Base-by-base conservation (phyloP, 495 filamentous ascomycete species). In the Eremomyces bilateralis region DNA sequence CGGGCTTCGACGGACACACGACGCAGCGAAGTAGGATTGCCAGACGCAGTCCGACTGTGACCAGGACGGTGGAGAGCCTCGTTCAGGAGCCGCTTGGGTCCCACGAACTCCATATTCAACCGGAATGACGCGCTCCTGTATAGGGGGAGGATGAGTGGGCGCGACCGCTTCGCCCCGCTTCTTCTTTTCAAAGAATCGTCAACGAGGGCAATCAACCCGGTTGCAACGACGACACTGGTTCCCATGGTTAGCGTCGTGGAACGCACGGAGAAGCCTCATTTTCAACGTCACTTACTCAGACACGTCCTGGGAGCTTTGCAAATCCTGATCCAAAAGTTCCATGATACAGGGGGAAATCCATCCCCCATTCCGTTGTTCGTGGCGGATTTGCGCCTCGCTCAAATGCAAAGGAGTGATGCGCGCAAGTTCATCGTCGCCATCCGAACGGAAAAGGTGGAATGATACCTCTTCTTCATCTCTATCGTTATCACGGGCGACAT, bases 301-400 rank as follows among this genome's bases (percentile, higher is more conserved):
- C 53, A 85, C 67, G 51, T 94, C 88, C 38, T 72, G 73, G 48
- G 65, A 56, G 40, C 64, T 67, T 29, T 71, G 61, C 40, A 80
- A 57, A 31, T 83, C 57, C 65, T 76, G 40, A 97, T 80, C 67
- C 75, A 78, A 71, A 97, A 71, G n/a, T n/a, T n/a, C n/a, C n/a
- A n/a, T n/a, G 37, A 75, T 75, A 46, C 75, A 88, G 19, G 82
- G 84, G 31, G 82, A 81, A 21, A 97, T 62, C 80, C 88, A 94
- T 28, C 81, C 85, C 32, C 84, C 88, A 36, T 77, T 77, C 17
- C 57, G 61, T 41, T 73, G 64, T 44, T 93, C 83, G 40, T 75
- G 76, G n/a, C 57, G 51, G 6, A 67, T 64, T 55, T 91, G 72
- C 44, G 55, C 56, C 4, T 69, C 67, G 1, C 77, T 73, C 38